phyloP scores from a whole-genome alignment of 1,284 basidiomycete species.

The Boletus semigastroideus region DNA sequence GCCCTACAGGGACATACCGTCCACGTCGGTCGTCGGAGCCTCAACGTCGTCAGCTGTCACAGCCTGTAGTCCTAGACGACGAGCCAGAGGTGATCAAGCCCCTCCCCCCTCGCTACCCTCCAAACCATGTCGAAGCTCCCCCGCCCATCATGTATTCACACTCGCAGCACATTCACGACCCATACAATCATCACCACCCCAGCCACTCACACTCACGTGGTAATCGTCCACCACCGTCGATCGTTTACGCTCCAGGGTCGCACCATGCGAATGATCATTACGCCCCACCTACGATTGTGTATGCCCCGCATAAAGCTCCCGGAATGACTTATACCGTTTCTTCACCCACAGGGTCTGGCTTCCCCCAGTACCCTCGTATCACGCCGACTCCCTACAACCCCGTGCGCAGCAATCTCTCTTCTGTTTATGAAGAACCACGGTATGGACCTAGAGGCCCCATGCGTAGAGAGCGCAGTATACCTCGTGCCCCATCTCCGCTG shows the following conservation, averaged over 20 bases:
- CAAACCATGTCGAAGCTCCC: constrained; percentile 19
- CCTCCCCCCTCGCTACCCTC: constrained; percentile 23
- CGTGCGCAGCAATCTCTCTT: constrained; percentile 30
- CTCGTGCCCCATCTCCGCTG: constrained; percentile 31
- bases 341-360: constrained; percentile 42
- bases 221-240: constrained; percentile 44
- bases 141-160: constrained; percentile 35
- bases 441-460: constrained; percentile 31
- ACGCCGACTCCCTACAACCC: constrained; percentile 39
- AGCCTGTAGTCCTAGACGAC: constrained; percentile 22
- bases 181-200: constrained; percentile 36
- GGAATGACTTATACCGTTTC: constrained; percentile 56
- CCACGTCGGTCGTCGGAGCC: constrained; percentile 44
- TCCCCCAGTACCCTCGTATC: constrained; percentile 36
- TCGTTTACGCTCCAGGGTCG: constrained; percentile 49
- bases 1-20: constrained; percentile 25
- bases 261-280: constrained; percentile 46
- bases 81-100: constrained; percentile 25
- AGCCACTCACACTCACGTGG: constrained; percentile 37
- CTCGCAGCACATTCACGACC: constrained; percentile 33
- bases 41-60: constrained; percentile 25
- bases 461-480: constrained; percentile 25
- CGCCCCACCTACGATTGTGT: constrained; percentile 48
- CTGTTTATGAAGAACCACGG: constrained; percentile 34
- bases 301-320: constrained; percentile 44